Evolutionary conservation across 140 eudicot genomes (phyloP), one percentile per base, ranked within the genome.

Genomic region (Bidens hawaiensis): DNA sequence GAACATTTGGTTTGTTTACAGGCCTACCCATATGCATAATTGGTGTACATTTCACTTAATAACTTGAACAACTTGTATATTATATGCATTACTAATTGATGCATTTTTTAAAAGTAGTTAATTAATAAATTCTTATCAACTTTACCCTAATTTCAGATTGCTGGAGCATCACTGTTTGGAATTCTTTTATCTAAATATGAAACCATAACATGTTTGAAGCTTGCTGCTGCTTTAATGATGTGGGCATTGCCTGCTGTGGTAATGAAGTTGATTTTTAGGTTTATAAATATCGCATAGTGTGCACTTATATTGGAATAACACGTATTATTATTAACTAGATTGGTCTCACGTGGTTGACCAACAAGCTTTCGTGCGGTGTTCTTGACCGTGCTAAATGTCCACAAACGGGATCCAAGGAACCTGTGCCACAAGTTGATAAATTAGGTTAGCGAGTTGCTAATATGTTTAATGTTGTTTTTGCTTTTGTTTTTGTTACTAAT

Each of bases 131-230:
- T 6, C 31, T n/a, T n/a, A 45, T 53, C 38, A 53, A 53, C 16
- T 53, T 24, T 27, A 53, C 21, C 36, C 2, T 23, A 38, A 26
- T 40, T 82, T 75, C 83, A 91, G 96, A 91, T 91, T 79, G 94
- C 93, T 23, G 98, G 98, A 47, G 98, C 98, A 65, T 81, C 98
- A 68, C 26, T 91, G 16, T 91, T 91, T 80, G 98, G 95, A 40
- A 72, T 91, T 60, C 89, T 91, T 42, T 74, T 91, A 51, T 85
- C 96, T 5, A 84, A 82, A 61, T 84, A 91, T 49, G 95, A 87
- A 64, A 76, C 87, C 0, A 88, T 88, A 68, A 85, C 80, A 18
- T 88, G 96, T 82, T 81, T 93, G 78, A 88, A 81, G 78, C 79
- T 93, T 57, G 94, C 96, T 69, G 95, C 84, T 65, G 79, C 83